phyloP scores from a whole-genome alignment of 805 yeast genomes.

The Candida easanensis region DNA sequence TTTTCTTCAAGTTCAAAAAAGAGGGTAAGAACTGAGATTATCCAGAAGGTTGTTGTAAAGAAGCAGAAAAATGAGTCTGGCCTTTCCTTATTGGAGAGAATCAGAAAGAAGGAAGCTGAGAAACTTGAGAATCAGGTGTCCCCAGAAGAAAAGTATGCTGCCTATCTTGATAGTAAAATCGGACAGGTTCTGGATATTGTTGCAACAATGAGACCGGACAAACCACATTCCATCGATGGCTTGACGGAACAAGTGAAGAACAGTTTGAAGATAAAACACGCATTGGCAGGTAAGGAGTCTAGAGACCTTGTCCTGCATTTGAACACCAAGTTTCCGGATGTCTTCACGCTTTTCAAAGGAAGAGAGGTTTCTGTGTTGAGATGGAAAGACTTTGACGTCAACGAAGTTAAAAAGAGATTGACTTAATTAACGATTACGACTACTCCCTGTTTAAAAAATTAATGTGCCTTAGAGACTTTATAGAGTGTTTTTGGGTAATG shows the following conservation, averaged over 20 bases:
- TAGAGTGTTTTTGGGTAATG: neutral
- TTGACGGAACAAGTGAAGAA: constrained; percentile 19
- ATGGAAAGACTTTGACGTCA: constrained; percentile 26
- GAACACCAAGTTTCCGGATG: constrained; percentile 19
- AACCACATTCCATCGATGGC: constrained; percentile 20
- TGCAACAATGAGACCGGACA: constrained; percentile 22
- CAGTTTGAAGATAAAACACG: constrained; percentile 18
- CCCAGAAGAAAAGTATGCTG: constrained; percentile 26
- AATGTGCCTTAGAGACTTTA: neutral
- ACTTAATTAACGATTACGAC: neutral
- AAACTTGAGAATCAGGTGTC: constrained; percentile 13
- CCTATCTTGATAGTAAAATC: constrained; percentile 29
- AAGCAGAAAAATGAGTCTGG: constrained; percentile 9
- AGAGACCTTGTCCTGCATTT: constrained; percentile 19
- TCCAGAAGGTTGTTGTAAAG: constrained; percentile 5
- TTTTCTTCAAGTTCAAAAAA: constrained; percentile 8
- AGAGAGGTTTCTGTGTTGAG: constrained; percentile 16
- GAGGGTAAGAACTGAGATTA: constrained; percentile 10
- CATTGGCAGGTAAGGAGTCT: constrained; percentile 22
- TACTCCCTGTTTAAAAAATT: neutral
- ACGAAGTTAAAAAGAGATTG: constrained; percentile 11
- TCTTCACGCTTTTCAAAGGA: constrained; percentile 19
- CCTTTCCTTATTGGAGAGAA: constrained; percentile 37
- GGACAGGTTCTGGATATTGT: constrained; percentile 32
- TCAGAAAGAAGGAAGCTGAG: constrained; percentile 34